Evolutionary conservation across 208 protist genomes (phyloP), one percentile per base, ranked within the genome.

Genomic region (Leishmania gerbilli): DNA sequence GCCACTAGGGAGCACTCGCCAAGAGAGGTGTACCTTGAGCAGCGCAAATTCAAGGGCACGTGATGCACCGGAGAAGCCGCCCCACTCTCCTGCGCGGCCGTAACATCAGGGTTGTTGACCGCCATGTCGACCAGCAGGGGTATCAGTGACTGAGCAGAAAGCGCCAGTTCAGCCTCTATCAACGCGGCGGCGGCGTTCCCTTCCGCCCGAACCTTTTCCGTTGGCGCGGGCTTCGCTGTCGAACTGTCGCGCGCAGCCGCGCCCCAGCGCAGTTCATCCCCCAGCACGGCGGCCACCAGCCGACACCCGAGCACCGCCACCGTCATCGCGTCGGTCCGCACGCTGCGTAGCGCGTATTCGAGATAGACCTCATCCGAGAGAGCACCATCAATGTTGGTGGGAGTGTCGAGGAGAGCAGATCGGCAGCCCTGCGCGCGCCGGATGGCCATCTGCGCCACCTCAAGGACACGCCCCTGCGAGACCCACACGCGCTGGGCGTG

Each of bases 331-430:
- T 97, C 92, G 1, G 85, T 91, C 37, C 89, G 83, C 31, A 87
- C 79, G 53, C 80, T 79, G 47, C 80, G 82, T 82, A 95, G 71
- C 21, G 91, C 90, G 68, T 82, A 87, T 71, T 81, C 82, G 17
- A 97, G 87, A 78, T 97, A 97, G 31, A 95, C 90, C 77, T 95
- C 92, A 77, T 97, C 94, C 3, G 91, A 93, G 13, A 97, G 85
- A 11, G 88, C 56, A 11, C 92, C 92, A 71, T 95, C 89, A 27
- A 87, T 58, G 42, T 80, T 93, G 0, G 82, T 92, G 3, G 93
- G 91, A 8, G 93, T 86, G 76, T 95, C 87, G 21, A 97, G 76
- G 11, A 94, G 84, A 19, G 79, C 90, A 8, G 90, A 93, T 21
- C 86, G 86, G 51, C 84, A 74, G 27, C 81, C 51, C 58, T 86